A percentile compares a stretch with the other conserved stretches of the same genome.
Evolutionary conservation across 768 basidiomycete genomes (phyloP).

Genomic region (Termitomyces eurrhizus): DNA sequence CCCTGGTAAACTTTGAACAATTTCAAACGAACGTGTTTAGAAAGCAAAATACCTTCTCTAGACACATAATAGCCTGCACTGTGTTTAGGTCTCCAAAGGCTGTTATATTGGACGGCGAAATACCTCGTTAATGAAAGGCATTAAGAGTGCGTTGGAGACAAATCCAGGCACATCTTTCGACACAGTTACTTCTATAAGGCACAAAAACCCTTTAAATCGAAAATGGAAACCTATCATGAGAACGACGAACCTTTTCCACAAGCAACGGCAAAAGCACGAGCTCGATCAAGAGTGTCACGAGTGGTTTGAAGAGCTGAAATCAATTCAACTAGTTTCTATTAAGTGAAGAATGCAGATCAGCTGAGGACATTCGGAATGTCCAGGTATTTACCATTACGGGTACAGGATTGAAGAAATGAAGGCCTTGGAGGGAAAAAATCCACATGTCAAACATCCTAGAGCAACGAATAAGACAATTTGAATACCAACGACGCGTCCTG

Average conservation of each 20-base stretch:
- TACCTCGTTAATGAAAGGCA: constrained; percentile 97
- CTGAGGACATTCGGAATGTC: background rate
- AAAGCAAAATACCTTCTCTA: constrained; percentile 67
- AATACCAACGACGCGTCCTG: constrained; percentile 81
- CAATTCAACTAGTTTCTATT: constrained; percentile 88
- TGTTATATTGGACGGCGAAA: background rate
- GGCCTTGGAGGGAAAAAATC: constrained; percentile 38
- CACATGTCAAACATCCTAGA: background rate
- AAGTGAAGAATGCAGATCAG: background rate
- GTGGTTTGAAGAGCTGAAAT: constrained; percentile 93
- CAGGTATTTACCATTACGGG: constrained; percentile 78
- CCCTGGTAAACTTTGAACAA: constrained; percentile 44
- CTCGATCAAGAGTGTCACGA: constrained; percentile 65
- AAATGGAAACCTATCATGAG: background rate
- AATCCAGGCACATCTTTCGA: constrained; percentile 94
- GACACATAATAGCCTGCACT: constrained; percentile 79
- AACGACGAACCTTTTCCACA: constrained; percentile 76
- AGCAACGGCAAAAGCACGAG: constrained; percentile 77
- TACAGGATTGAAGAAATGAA: constrained; percentile 97
- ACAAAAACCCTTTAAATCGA: background rate
- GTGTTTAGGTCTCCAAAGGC: constrained; percentile 1
- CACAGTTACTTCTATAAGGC: constrained; percentile 73
- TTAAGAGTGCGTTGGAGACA: constrained; percentile 91
- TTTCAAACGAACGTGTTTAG: background rate
- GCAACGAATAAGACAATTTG: background rate